Percentiles rank a stretch among this genome's conserved stretches.
Conservation (phyloP, 768 basidiomycete genomes). For the Suillus americanus region DNA sequence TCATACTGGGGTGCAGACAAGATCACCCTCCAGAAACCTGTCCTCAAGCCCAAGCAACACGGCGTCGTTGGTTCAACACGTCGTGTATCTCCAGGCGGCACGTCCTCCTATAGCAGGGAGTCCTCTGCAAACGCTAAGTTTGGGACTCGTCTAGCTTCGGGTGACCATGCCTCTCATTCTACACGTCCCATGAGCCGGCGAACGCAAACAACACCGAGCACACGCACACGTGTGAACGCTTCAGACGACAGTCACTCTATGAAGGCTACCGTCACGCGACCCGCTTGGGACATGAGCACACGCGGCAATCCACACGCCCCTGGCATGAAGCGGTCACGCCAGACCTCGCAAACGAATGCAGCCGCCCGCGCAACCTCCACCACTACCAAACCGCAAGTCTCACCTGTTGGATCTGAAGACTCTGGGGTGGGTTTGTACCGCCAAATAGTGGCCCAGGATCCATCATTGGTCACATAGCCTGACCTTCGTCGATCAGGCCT, state of each 20-base stretch:
- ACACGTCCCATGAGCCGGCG: constrained; percentile 65
- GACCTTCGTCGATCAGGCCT: constrained; percentile 10
- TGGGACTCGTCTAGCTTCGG: constrained; percentile 76
- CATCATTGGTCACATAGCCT: constrained; percentile 50
- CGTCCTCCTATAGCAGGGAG: constrained; percentile 69
- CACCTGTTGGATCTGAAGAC: constrained; percentile 70
- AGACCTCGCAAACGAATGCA: constrained; percentile 72
- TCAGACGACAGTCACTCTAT: constrained; percentile 67
- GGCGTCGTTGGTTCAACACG: constrained; percentile 35
- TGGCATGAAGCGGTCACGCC: constrained; percentile 60
- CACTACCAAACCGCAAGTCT: constrained; percentile 44
- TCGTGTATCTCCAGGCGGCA: constrained; percentile 41
- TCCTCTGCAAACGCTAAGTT: constrained; percentile 94
- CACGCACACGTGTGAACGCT: constrained; percentile 45
- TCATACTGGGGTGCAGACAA: constrained; percentile 94
- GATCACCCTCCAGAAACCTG: constrained; percentile 80
- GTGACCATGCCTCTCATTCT: constrained; percentile 42
- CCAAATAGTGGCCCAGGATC: constrained; percentile 76
- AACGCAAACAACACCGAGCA: constrained; percentile 42
- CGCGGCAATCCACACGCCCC: constrained; percentile 35
- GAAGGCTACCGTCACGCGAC: constrained; percentile 72
- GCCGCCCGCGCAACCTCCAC: constrained; percentile 43
- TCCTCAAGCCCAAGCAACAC: constrained; percentile 48
- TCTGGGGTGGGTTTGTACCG: constrained; percentile 85
- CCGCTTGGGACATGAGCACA: constrained; percentile 72